Conservation (phyloP, 106 monocot genomes). For the Chionographis japonica region DNA sequence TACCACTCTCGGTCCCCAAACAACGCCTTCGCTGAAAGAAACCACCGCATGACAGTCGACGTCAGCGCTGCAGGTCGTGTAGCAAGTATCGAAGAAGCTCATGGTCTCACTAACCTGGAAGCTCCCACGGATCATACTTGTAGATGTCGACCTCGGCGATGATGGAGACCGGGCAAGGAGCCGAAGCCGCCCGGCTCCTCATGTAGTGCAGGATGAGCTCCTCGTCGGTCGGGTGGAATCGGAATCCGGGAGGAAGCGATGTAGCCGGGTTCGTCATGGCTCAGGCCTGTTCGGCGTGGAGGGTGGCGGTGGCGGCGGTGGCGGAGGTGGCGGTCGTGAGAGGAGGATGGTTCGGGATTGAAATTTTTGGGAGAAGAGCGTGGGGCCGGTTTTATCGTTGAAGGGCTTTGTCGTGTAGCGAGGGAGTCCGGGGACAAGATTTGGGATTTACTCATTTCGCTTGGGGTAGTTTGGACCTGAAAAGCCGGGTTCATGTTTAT, state of each 20-base stretch:
- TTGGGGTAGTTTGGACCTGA: background rate
- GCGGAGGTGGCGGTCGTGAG: background rate
- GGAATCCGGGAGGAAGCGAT: slow-evolving; percentile 46
- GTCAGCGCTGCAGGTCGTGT: too few species aligned
- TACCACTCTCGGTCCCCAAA: slow-evolving; percentile 61
- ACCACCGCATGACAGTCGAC: too few species aligned
- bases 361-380: slow-evolving; percentile 33
- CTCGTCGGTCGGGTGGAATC: slow-evolving; percentile 69
- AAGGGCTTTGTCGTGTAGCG: slow-evolving; percentile 27
- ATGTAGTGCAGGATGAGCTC: slow-evolving; percentile 68
- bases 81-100: too few species aligned
- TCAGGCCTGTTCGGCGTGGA: background rate
- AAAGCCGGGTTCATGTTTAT: slow-evolving; percentile 7
- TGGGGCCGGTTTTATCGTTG: slow-evolving; percentile 30
- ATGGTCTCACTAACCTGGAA: slow-evolving; percentile 30
- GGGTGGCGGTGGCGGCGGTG: too few species aligned
- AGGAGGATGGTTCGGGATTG: slow-evolving; percentile 6
- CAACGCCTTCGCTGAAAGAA: slow-evolving; percentile 21
- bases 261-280: slow-evolving; percentile 40
- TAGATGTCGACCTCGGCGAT: slow-evolving; percentile 70
- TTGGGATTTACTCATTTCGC: background rate
- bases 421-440: slow-evolving; percentile 4
- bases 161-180: slow-evolving; percentile 52
- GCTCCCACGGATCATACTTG: slow-evolving; percentile 61
- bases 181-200: slow-evolving; percentile 23